These are phyloP conservation scores for Ilex asprella DNA, from an alignment of 257 asterid genomes.

Conservation along the genomic window DNA sequence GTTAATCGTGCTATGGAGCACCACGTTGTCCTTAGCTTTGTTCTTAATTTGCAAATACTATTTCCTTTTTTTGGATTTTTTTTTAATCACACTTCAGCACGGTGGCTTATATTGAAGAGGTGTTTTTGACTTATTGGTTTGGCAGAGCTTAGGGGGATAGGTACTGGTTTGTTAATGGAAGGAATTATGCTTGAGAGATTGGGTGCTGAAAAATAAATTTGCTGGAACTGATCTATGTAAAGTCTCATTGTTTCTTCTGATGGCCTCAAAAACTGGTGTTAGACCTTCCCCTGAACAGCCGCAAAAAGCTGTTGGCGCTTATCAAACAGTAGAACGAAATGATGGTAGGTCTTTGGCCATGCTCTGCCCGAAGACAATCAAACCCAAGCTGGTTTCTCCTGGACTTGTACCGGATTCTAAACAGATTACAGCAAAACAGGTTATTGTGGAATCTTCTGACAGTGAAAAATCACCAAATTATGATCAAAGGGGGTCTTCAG, in stretches of 20 bases:
- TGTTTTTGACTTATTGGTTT: background rate
- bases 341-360: slow-evolving; percentile 10
- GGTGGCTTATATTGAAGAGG: background rate
- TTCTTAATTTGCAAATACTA: background rate
- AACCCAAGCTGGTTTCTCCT: slow-evolving; percentile 4
- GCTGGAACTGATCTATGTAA: slow-evolving; percentile 9
- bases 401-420: slow-evolving; percentile 20
- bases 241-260: slow-evolving; percentile 4
- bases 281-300: slow-evolving; percentile 9
- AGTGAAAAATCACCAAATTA: slow-evolving; percentile 2
- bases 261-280: slow-evolving; percentile 23
- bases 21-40: background rate
- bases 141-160: slow-evolving; percentile 1
- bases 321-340: slow-evolving; percentile 10
- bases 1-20: background rate
- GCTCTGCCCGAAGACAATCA: slow-evolving; percentile 10
- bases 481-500: slow-evolving; percentile 6
- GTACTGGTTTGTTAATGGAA: background rate
- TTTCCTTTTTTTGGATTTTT: too few species aligned
- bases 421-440: background rate
- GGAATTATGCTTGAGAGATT: slow-evolving; percentile 1
- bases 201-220: slow-evolving; percentile 1
- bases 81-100: background rate
- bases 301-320: slow-evolving; percentile 9
- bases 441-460: background rate